A percentile compares a stretch with the other conserved stretches of the same genome.
These are phyloP conservation scores for Fusarium albosuccineum DNA, from an alignment of 2,329 filamentous ascomycete genomes.

Conservation along the genomic window DNA sequence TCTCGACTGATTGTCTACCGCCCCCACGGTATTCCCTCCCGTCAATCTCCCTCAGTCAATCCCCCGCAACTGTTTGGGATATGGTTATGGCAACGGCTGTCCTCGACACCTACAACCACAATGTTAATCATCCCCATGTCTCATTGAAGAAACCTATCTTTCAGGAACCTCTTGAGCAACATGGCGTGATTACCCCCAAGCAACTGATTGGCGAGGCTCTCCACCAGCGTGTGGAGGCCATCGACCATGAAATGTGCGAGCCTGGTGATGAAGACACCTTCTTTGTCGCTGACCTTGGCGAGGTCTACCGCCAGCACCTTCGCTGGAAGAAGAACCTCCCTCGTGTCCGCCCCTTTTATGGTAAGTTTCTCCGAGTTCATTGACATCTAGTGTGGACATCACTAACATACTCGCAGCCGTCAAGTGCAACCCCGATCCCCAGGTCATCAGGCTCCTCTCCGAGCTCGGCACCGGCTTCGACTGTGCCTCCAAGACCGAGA, in stretches of 20 bases:
- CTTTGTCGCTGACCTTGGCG: constrained; percentile 97
- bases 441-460: constrained; percentile 88
- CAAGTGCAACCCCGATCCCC: constrained; percentile 97
- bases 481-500: constrained; percentile 97
- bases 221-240: constrained; percentile 83
- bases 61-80: constrained; percentile 58
- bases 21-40: constrained; percentile 22
- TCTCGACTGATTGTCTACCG: neutral
- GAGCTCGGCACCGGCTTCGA: constrained; percentile 95
- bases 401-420: constrained; percentile 72
- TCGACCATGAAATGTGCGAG: constrained; percentile 90
- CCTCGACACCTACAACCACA: constrained; percentile 66
- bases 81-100: constrained; percentile 76
- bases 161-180: constrained; percentile 56
- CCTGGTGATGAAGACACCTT: constrained; percentile 97
- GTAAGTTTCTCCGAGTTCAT: constrained; percentile 62
- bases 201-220: constrained; percentile 88
- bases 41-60: constrained; percentile 28
- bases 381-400: neutral
- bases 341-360: constrained; percentile 96
- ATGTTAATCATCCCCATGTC: constrained; percentile 63
- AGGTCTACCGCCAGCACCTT: constrained; percentile 98
- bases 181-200: constrained; percentile 70
- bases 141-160: constrained; percentile 60
- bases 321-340: constrained; percentile 96